These are phyloP conservation scores for Penicillium capsulatum DNA, from an alignment of 2,329 filamentous ascomycete genomes.

Conservation along the genomic window DNA sequence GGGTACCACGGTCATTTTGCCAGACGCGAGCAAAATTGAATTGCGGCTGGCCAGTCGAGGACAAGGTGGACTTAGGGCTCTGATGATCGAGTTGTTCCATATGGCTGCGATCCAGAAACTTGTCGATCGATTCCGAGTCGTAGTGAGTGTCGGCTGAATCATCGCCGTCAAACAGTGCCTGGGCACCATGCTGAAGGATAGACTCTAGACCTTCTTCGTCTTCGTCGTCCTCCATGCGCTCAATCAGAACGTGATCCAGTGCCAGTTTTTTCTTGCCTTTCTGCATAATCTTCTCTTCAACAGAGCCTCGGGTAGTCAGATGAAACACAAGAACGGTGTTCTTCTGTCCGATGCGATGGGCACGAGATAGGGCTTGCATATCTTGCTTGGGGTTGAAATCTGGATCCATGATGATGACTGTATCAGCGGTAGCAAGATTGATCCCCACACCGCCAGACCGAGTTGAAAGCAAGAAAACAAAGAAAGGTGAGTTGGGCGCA, in stretches of 20 bases:
- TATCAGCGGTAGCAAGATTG: constrained; percentile 94
- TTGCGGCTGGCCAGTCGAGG: constrained; percentile 62
- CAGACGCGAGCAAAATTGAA: constrained; percentile 91
- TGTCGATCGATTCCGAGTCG: constrained; percentile 76
- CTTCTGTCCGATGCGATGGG: constrained; percentile 93
- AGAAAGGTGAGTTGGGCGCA: constrained; percentile 72
- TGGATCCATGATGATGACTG: constrained; percentile 93
- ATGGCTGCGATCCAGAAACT: constrained; percentile 79
- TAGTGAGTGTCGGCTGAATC: constrained; percentile 70
- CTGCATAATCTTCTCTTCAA: constrained; percentile 94
- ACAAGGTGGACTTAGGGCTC: constrained; percentile 31
- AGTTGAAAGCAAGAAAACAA: constrained; percentile 89
- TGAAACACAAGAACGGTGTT: constrained; percentile 96
- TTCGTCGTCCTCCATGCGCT: constrained; percentile 82
- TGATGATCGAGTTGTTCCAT: constrained; percentile 67
- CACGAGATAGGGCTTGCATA: constrained; percentile 88
- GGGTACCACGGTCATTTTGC: constrained; percentile 70
- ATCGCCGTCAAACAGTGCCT: constrained; percentile 76
- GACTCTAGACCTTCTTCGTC: constrained; percentile 78
- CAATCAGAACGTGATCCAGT: constrained; percentile 89
- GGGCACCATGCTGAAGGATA: constrained; percentile 81
- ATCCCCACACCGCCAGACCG: constrained; percentile 95
- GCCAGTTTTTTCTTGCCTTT: constrained; percentile 95
- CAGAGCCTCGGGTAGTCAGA: constrained; percentile 80
- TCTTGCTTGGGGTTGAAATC: constrained; percentile 99